Conservation (phyloP, 805 yeast genomes). For the Yarrowia deformans region DNA sequence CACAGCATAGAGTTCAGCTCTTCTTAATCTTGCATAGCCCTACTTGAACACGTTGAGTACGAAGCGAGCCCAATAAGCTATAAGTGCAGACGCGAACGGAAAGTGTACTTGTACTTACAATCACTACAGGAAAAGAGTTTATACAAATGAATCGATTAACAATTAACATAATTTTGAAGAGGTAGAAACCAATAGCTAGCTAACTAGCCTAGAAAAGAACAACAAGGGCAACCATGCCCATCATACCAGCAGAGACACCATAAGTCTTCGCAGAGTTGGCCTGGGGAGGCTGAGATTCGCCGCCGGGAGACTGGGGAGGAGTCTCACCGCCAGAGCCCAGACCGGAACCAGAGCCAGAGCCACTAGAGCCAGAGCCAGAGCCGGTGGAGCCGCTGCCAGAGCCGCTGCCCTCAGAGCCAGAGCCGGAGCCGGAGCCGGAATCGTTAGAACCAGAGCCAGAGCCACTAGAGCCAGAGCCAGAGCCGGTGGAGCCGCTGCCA, state of each 20-base stretch:
- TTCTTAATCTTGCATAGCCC: constrained; percentile 25
- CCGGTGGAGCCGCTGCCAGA: constrained; percentile 31
- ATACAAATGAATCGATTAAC: constrained; percentile 15
- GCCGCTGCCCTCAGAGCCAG: constrained; percentile 35
- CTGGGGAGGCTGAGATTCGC: constrained; percentile 2
- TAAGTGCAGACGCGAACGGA: no score
- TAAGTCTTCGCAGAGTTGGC: constrained; percentile 39
- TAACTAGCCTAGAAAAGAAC: constrained; percentile 17
- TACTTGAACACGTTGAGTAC: no score
- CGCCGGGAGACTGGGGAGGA: constrained; percentile 21
- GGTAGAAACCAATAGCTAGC: constrained; percentile 22
- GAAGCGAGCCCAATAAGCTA: background rate
- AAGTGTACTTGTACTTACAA: background rate
- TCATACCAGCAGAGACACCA: constrained; percentile 25
- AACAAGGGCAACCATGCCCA: constrained; percentile 24
- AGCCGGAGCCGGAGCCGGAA: constrained; percentile 33
- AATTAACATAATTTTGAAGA: constrained; percentile 1
- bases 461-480: constrained; percentile 28
- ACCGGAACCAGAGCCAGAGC: constrained; percentile 33
- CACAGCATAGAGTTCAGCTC: background rate
- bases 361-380: constrained; percentile 35
- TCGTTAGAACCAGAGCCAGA: constrained; percentile 5
- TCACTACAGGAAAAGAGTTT: no score
- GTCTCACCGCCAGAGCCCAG: constrained; percentile 32
- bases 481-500: constrained; percentile 21